phyloP scores from a whole-genome alignment of 441 rosid genomes.

The Isatis lusitanica region DNA sequence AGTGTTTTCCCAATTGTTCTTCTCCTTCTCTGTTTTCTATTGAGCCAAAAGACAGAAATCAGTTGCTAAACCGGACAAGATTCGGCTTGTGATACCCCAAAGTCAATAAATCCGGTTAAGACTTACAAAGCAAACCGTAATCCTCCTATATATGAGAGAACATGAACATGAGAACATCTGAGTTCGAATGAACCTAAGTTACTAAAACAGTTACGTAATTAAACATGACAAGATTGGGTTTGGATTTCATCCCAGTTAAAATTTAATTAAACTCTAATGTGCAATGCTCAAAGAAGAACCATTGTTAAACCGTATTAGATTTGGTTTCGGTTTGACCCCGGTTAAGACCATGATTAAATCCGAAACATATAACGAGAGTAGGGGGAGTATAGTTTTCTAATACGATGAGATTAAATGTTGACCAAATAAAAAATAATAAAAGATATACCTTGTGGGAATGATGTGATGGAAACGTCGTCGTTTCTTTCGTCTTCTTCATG shows the following conservation, averaged over 20 bases:
- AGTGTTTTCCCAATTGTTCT: conserved; percentile 4
- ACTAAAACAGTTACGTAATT: too few species aligned
- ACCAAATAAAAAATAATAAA: not conserved
- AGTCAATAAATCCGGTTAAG: not conserved
- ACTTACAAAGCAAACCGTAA: not conserved
- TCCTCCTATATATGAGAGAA: too few species aligned
- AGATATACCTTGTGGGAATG: conserved; percentile 25
- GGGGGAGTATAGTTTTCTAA: not conserved
- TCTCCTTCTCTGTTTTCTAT: conserved; percentile 32
- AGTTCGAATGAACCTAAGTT: too few species aligned
- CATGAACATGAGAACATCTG: too few species aligned
- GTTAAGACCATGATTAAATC: not conserved
- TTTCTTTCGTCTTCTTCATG: conserved; percentile 15
- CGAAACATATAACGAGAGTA: too few species aligned
- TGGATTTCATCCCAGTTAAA: not conserved
- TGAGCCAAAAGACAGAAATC: conserved; percentile 22
- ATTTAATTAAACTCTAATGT: not conserved
- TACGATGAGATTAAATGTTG: not conserved
- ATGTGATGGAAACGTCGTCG: conserved; percentile 30
- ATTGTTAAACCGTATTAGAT: not conserved
- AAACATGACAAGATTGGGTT: not conserved
- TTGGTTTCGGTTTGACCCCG: not conserved
- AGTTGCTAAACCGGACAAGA: conserved; percentile 13
- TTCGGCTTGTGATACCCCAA: not conserved
- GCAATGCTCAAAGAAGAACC: not conserved